Percentiles rank a stretch among this genome's conserved stretches.
Conservation (phyloP, 805 yeast species). For the Schizosaccharomyces osmophilus region DNA sequence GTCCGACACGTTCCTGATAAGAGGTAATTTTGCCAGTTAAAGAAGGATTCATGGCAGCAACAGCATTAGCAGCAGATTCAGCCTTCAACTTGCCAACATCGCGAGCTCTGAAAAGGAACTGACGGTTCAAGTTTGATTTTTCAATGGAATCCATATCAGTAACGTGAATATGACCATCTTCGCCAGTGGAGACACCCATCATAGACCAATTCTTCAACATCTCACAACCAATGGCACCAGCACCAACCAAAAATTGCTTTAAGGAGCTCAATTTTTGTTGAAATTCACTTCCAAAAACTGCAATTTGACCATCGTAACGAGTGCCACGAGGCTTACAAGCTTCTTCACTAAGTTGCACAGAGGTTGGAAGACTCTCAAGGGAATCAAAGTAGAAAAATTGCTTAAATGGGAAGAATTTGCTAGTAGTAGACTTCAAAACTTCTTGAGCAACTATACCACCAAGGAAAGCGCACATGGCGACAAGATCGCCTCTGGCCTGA, state of each 20-base stretch:
- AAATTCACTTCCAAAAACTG: constrained; percentile 66
- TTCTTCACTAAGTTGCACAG: constrained; percentile 31
- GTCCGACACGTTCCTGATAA: constrained; percentile 68
- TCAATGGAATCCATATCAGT: constrained; percentile 93
- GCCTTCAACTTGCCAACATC: constrained; percentile 86
- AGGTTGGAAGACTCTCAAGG: constrained; percentile 58
- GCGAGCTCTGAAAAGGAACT: constrained; percentile 76
- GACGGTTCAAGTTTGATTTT: constrained; percentile 86
- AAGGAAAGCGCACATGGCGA: constrained; percentile 65
- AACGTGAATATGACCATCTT: constrained; percentile 55
- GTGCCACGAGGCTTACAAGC: constrained; percentile 52
- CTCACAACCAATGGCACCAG: constrained; percentile 98
- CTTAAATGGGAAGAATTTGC: constrained; percentile 79
- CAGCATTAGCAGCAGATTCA: constrained; percentile 75
- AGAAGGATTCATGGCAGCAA: constrained; percentile 61
- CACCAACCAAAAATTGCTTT: constrained; percentile 78
- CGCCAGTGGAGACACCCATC: constrained; percentile 85
- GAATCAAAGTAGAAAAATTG: constrained; percentile 89
- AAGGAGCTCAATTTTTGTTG: constrained; percentile 52
- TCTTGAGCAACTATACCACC: constrained; percentile 96
- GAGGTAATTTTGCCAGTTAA: constrained; percentile 53
- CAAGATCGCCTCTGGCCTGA: constrained; percentile 79
- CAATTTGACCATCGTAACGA: constrained; percentile 86
- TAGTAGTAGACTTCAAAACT: constrained; percentile 81
- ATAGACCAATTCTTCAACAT: constrained; percentile 96